Evolutionary conservation across 441 rosid genomes (phyloP).

Genomic region (Sinapis alba): DNA sequence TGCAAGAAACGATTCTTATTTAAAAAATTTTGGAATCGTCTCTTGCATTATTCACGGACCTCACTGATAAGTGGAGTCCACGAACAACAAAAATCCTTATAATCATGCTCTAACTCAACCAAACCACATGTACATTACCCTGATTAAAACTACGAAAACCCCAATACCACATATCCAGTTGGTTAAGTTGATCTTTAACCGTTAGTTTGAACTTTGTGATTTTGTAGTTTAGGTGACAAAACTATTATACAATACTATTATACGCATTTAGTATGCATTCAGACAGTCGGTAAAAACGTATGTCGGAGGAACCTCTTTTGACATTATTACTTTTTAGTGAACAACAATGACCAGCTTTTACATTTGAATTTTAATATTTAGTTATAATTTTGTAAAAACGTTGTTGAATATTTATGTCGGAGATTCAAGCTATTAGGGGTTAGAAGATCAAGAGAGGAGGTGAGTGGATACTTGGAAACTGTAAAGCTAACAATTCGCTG

Average conservation of each 20-base stretch:
- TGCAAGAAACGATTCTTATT: too few relatives aligned
- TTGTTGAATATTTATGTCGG: not conserved
- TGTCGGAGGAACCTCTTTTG: conserved; percentile 10
- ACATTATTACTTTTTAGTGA: not conserved
- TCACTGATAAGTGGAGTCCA: too few relatives aligned
- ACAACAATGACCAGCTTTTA: conserved; percentile 5
- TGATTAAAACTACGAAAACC: not conserved
- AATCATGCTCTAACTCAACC: too few relatives aligned
- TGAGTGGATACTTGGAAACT: not conserved
- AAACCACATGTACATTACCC: not conserved
- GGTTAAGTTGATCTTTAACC: not conserved
- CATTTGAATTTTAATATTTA: not conserved
- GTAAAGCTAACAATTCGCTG: not conserved
- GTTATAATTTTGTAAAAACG: not conserved
- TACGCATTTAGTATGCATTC: not conserved
- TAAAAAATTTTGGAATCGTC: too few relatives aligned
- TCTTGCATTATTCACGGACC: too few relatives aligned
- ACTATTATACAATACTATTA: not conserved
- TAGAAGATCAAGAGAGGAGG: not conserved
- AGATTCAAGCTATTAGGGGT: not conserved
- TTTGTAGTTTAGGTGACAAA: conserved; percentile 25
- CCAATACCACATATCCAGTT: not conserved
- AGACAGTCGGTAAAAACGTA: conserved; percentile 17
- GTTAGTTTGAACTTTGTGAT: not conserved
- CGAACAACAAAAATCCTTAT: too few relatives aligned